Percentiles rank a stretch among this genome's conserved stretches.
Evolutionary conservation across 1,139 yeast species (phyloP).

Genomic region (Starmera stellimalicola): DNA sequence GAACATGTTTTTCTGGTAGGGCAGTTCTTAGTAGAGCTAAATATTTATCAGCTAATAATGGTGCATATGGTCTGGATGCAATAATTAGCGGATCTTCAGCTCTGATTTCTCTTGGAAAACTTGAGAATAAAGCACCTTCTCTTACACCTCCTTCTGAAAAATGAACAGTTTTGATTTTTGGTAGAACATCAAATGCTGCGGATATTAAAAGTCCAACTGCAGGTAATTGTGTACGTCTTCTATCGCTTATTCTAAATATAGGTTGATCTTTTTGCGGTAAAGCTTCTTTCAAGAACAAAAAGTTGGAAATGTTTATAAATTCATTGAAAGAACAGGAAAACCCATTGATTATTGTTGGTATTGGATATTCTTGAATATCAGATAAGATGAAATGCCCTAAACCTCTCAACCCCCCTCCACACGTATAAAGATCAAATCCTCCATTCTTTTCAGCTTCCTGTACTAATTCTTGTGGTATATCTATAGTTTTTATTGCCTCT

Average conservation of each 20-base stretch:
- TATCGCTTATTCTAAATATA: slow-evolving; percentile 49
- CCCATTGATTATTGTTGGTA: slow-evolving; percentile 56
- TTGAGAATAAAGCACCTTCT: slow-evolving; percentile 58
- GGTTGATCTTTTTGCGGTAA: slow-evolving; percentile 22
- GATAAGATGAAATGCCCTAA: slow-evolving; percentile 49
- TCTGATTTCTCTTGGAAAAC: slow-evolving; percentile 42
- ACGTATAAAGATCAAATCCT: slow-evolving; percentile 49
- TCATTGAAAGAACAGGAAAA: slow-evolving; percentile 45
- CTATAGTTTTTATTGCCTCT: slow-evolving; percentile 37
- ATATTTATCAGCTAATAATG: slow-evolving; percentile 44
- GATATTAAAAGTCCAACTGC: slow-evolving; percentile 53
- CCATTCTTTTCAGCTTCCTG: slow-evolving; percentile 40
- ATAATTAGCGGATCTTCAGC: slow-evolving; percentile 55
- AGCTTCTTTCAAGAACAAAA: slow-evolving; percentile 30
- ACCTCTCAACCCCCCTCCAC: slow-evolving; percentile 64
- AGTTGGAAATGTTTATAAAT: slow-evolving; percentile 38
- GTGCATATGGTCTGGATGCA: slow-evolving; percentile 59
- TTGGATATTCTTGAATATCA: slow-evolving; percentile 41
- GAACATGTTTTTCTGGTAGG: slow-evolving; percentile 42
- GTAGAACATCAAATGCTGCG: slow-evolving; percentile 48
- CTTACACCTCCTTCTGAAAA: slow-evolving; percentile 67
- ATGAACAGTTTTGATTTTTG: slow-evolving; percentile 47
- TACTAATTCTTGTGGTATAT: slow-evolving; percentile 31
- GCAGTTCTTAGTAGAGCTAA: slow-evolving; percentile 40
- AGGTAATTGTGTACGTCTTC: slow-evolving; percentile 52